These are phyloP conservation scores for Hypoxylon intermedium DNA, from an alignment of 495 filamentous ascomycete species.

Conservation along the genomic window DNA sequence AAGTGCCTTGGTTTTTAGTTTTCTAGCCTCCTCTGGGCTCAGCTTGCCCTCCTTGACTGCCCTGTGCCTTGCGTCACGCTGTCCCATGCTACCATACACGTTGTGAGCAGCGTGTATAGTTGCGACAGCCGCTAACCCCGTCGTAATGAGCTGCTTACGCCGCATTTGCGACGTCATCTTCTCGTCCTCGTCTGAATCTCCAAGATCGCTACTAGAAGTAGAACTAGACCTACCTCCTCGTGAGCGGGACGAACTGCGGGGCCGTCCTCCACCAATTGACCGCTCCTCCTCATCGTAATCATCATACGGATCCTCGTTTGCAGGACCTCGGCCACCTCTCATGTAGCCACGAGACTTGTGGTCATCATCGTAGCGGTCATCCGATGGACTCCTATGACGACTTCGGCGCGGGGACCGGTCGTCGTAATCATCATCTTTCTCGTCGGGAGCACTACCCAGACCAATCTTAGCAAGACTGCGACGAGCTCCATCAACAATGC, in stretches of 20 bases:
- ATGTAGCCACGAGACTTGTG: conserved; percentile 57
- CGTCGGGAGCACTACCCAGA: conserved; percentile 55
- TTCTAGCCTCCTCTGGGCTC: conserved; percentile 74
- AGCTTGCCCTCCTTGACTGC: conserved; percentile 77
- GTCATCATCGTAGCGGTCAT: conserved; percentile 60
- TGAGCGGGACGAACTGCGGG: conserved; percentile 44
- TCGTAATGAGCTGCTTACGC: conserved; percentile 83
- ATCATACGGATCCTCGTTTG: conserved; percentile 34
- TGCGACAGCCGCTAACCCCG: conserved; percentile 83
- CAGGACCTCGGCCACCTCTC: conserved; percentile 50
- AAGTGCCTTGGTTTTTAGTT: conserved; percentile 74
- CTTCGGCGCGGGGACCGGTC: conserved; percentile 39
- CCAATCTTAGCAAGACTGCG: conserved; percentile 54
- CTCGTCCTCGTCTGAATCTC: conserved; percentile 79
- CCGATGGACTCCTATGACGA: conserved; percentile 41
- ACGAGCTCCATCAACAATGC: conserved; percentile 54
- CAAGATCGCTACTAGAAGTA: conserved; percentile 67
- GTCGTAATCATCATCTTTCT: conserved; percentile 49
- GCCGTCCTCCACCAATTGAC: conserved; percentile 48
- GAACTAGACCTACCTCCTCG: conserved; percentile 52
- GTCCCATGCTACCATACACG: conserved; percentile 78
- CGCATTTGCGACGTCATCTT: conserved; percentile 76
- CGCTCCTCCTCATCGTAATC: conserved; percentile 62
- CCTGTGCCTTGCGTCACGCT: conserved; percentile 71
- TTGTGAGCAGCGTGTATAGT: conserved; percentile 88